phyloP scores from a whole-genome alignment of 2,329 filamentous ascomycete genomes.

The Teratosphaeria nubilosa region DNA sequence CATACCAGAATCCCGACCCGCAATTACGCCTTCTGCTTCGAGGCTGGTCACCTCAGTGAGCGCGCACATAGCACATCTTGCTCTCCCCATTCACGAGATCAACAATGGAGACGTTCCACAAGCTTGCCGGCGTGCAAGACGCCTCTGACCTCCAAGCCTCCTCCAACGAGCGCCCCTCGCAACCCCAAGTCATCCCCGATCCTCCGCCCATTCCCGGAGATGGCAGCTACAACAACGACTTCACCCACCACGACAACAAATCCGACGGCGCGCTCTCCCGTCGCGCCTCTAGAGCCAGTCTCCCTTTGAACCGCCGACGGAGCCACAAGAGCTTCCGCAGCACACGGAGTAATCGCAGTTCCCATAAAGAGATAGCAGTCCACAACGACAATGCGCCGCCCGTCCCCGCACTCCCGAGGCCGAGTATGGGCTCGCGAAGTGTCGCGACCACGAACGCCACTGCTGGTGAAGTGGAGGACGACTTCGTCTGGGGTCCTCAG shows the following conservation, averaged over 20 bases:
- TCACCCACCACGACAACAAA: constrained; percentile 3
- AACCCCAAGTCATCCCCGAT: constrained; percentile 12
- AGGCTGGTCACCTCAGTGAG: too few species aligned
- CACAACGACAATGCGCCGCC: background rate
- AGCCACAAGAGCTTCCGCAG: constrained; percentile 18
- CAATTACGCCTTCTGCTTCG: too few species aligned
- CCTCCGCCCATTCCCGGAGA: constrained; percentile 15
- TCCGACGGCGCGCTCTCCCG: constrained; percentile 6
- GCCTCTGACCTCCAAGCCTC: constrained; percentile 11
- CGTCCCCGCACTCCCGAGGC: background rate
- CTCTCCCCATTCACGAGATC: background rate
- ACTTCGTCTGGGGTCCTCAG: constrained; percentile 79
- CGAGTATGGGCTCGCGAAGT: background rate
- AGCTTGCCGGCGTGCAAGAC: constrained; percentile 24
- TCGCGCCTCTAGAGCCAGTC: constrained; percentile 21
- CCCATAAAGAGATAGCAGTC: background rate
- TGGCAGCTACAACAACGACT: constrained; percentile 4
- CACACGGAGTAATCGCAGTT: background rate
- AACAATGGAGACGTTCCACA: constrained; percentile 26
- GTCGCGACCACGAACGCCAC: background rate
- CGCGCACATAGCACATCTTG: background rate
- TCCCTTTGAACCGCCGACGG: constrained; percentile 22
- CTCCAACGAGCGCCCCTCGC: constrained; percentile 9
- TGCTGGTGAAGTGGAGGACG: constrained; percentile 29
- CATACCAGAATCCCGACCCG: too few species aligned